Evolutionary conservation across 2,329 filamentous ascomycete genomes (phyloP).

Genomic region (Laburnicola sp.): DNA sequence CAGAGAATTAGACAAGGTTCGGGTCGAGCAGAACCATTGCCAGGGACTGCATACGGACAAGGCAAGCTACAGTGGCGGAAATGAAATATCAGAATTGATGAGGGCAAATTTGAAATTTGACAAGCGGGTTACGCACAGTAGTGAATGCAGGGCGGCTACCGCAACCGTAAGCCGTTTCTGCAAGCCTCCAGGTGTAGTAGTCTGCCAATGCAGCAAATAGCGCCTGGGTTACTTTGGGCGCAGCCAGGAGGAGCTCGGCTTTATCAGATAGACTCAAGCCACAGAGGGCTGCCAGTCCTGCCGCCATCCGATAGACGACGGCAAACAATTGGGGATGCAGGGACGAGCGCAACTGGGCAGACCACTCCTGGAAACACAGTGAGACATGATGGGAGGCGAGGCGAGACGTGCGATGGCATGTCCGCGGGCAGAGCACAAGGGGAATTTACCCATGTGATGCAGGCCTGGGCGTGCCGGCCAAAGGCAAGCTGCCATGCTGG

Average conservation of each 20-base stretch:
- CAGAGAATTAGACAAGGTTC: too few species aligned
- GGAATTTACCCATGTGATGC: conserved; percentile 86
- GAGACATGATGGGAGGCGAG: conserved; percentile 25
- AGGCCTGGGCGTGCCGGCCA: conserved; percentile 74
- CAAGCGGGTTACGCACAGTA: conserved; percentile 60
- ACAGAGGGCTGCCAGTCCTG: conserved; percentile 60
- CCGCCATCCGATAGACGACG: conserved; percentile 66
- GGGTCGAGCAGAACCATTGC: too few species aligned
- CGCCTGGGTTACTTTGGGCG: conserved; percentile 77
- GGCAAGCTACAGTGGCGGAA: too few species aligned
- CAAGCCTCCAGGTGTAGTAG: conserved; percentile 85
- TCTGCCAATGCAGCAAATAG: conserved; percentile 77
- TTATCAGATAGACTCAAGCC: conserved; percentile 57
- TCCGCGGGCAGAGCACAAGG: conserved; percentile 3
- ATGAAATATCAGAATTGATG: too few species aligned
- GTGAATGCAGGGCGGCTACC: conserved; percentile 67
- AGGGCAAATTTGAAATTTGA: too few species aligned
- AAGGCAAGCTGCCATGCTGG: conserved; percentile 91
- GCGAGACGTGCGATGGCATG: conserved; percentile 1
- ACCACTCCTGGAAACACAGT: conserved; percentile 76
- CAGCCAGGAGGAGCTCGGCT: too few species aligned
- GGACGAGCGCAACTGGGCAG: conserved; percentile 81
- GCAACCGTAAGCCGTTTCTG: conserved; percentile 70
- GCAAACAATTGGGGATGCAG: conserved; percentile 90
- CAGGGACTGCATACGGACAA: too few species aligned